A percentile compares a stretch with the other conserved stretches of the same genome.
Conservation (phyloP, 805 yeast species). For the Sugiyamaella valdiviana region DNA sequence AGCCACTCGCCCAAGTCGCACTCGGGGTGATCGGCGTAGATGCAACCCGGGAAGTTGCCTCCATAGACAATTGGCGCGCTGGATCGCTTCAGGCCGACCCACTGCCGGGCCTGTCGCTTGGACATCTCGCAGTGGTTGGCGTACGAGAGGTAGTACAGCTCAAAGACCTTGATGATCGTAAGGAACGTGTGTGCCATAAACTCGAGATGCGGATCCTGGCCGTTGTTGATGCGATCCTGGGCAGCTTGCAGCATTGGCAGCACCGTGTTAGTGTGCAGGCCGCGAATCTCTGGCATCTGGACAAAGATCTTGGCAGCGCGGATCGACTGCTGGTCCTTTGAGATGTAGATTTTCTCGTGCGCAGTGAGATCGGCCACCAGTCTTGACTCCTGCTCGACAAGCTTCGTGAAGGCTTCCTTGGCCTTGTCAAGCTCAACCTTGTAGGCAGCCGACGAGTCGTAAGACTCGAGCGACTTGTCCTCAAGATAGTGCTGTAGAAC, state of each 20-base stretch:
- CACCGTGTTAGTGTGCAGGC: slow-evolving; percentile 16
- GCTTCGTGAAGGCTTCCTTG: neutral
- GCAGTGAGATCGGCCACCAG: slow-evolving; percentile 13
- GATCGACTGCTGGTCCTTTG: slow-evolving; percentile 10
- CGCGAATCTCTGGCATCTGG: slow-evolving; percentile 20
- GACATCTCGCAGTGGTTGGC: slow-evolving; percentile 16
- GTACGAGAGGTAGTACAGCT: slow-evolving; percentile 16
- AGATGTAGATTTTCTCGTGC: slow-evolving; percentile 12
- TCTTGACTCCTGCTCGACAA: slow-evolving; percentile 10
- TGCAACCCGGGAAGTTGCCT: slow-evolving; percentile 4
- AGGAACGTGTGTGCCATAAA: slow-evolving; percentile 5
- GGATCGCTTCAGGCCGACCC: slow-evolving; percentile 11
- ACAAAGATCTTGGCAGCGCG: slow-evolving; percentile 16
- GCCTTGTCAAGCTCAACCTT: neutral
- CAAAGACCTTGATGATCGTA: neutral
- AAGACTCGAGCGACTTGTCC: neutral
- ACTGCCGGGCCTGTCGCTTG: slow-evolving; percentile 7
- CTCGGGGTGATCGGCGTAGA: slow-evolving; percentile 12
- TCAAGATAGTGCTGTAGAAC: slow-evolving; percentile 16
- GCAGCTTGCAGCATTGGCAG: slow-evolving; percentile 15
- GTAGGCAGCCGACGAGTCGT: neutral
- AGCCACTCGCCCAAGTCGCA: slow-evolving; percentile 22
- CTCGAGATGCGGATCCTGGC: slow-evolving; percentile 9
- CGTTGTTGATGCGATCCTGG: slow-evolving; percentile 9
- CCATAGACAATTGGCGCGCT: slow-evolving; percentile 5